phyloP scores from a whole-genome alignment of 345 rosid genomes.

The Arabidopsis arenosa region DNA sequence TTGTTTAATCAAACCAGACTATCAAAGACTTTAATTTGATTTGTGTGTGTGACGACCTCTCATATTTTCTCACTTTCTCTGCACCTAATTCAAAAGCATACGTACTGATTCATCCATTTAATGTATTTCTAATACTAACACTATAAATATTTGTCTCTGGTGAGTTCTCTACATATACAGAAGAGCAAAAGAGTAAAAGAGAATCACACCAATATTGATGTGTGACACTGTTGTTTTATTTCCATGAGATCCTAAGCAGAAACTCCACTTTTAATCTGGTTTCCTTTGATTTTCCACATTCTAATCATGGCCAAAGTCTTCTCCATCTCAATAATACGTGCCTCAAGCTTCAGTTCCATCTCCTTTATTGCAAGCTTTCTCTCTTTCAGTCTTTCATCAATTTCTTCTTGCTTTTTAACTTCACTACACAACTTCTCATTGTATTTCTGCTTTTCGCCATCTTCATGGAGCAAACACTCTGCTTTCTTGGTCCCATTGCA shows the following conservation, averaged over 20 bases:
- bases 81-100: neutral
- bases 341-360: constrained; percentile 1
- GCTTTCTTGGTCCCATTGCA: neutral
- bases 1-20: too few relatives aligned
- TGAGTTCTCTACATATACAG: neutral
- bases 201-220: constrained; percentile 4
- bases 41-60: neutral
- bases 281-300: constrained; percentile 4
- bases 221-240: neutral
- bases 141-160: neutral
- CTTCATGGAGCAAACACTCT: neutral
- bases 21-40: too few relatives aligned
- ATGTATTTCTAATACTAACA: neutral
- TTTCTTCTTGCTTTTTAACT: neutral
- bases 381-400: constrained; percentile 14
- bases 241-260: constrained; percentile 19
- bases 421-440: neutral
- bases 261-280: neutral
- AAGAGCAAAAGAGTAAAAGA: neutral
- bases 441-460: neutral
- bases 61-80: too few relatives aligned
- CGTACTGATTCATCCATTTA: neutral
- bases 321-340: neutral
- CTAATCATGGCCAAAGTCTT: constrained; percentile 19
- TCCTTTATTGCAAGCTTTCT: constrained; percentile 17